Evolutionary conservation across 23 red algal genomes (phyloP), one percentile per base, ranked within the genome.

Genomic region (Gracilaria domingensis): DNA sequence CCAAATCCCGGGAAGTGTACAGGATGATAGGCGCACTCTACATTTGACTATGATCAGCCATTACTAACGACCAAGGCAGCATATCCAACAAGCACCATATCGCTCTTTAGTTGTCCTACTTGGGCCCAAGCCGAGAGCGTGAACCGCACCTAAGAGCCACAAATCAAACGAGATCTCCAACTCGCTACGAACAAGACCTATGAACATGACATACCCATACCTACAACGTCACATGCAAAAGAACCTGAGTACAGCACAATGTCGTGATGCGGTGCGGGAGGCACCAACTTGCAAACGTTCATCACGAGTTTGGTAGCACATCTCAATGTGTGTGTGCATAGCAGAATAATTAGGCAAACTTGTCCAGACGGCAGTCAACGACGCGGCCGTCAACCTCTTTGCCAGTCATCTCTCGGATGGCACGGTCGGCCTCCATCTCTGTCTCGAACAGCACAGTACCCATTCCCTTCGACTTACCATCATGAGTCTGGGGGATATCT

Each of bases 391-490:
- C 88, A n/a, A 99, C 71, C 64, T 95, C 93, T 54, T 86, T 85
- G 24, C 91, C 93, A 32, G 94, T 93, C 94, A 99, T 95, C 81
- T 91, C 91, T 69, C 89, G 78, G 33, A 99, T 96, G 74, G 97
- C 97, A 33, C 90, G 75, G 83, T 95, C 87, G 14, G 97, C 97
- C 25, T 96, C 97, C 48, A 89, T 85, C 73, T 99, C 97, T n/a
- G 89, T 93, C 83, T 96, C 94, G 76, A 96, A 99, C 36, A 99
- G 79, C 0, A 99, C 88, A 20, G 97, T 99, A 23, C 97, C 97
- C 77, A 95, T 92, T 44, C 95, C 95, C 75, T 94, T 93, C 38
- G 84, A 90, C 29, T 89, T 83, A 33, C 93, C 97, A 30, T 99
- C 97, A 37, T 80, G 90, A 21, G 82, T 91, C 30, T 81, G 89